Base-by-base conservation (phyloP, 192 early-diverging fungal genomes). In the Spizellomyces sp. region DNA sequence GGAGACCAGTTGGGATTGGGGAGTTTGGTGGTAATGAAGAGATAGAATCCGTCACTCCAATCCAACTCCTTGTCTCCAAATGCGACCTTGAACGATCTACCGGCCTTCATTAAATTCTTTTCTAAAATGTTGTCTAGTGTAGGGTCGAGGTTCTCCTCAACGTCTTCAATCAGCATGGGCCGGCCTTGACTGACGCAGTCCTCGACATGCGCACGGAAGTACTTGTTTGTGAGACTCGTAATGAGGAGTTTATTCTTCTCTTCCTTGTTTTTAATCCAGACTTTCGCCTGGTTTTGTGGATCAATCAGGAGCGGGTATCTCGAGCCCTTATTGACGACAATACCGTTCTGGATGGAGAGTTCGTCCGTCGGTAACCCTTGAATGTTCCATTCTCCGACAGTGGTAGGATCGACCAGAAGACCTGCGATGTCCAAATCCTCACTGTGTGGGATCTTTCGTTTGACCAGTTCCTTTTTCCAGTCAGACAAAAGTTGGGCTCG, bases 1-100 rank as follows among this genome's bases (percentile, higher is more conserved):
- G 87, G 87, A 36, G 87, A 84, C 72, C 86, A 88, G 58, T 83
- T 87, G 21, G 87, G 87, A 70, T 89, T 89, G 19, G 87, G 84
- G 22, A 89, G 73, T 62, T 89, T 89, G 10, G 87, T 88, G 0
- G 86, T 88, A 62, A 89, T 86, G 70, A 81, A 88, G 8, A 89
- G 59, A 56, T 84, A 80, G 79, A 89, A 89, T 10, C 81, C 84
- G 5, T 87, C 80, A 56, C 66, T 47, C 67, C 77, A 89, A 60
- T 89, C 87, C 22, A 89, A 74, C 77, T 89, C 86, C 64, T 86
- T 86, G 76, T 89, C 87, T 41, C 87, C 86, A 66, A 89, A 89
- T 5, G 84, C 74, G 7, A 89, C 83, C 71, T 88, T 88, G 69
- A 70, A 89, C 8, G 79, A 75, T 10, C 84, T 71, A 56, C 87